These are phyloP conservation scores for Retiboletus flavoniger DNA, from an alignment of 1,284 basidiomycete species.

Conservation along the genomic window DNA sequence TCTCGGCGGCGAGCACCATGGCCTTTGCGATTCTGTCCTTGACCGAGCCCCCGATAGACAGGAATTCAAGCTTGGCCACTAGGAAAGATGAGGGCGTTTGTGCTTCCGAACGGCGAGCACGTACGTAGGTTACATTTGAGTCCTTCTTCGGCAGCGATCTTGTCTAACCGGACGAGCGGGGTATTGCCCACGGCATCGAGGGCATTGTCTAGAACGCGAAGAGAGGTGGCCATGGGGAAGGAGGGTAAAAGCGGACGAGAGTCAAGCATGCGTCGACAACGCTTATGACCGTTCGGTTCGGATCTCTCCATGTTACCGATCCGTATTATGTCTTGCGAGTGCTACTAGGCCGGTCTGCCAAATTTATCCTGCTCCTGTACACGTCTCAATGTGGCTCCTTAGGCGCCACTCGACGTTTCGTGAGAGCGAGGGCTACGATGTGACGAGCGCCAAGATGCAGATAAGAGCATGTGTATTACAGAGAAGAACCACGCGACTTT, in stretches of 20 bases:
- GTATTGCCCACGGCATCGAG: conserved; percentile 89
- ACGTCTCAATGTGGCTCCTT: no score
- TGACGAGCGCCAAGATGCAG: background rate
- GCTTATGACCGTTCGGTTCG: conserved; percentile 20
- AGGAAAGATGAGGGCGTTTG: background rate
- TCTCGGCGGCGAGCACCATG: conserved; percentile 95
- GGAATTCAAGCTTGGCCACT: conserved; percentile 92
- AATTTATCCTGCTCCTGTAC: no score
- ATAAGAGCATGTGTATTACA: background rate
- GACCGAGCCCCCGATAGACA: conserved; percentile 90
- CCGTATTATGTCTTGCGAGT: background rate
- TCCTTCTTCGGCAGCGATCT: conserved; percentile 71
- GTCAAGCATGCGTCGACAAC: no score
- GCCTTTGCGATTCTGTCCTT: conserved; percentile 96
- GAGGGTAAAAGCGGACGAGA: background rate
- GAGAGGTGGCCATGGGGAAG: conserved; percentile 16
- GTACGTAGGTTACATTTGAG: conserved; percentile 88
- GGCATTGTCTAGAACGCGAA: conserved; percentile 68
- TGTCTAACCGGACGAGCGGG: conserved; percentile 85
- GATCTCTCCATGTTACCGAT: conserved; percentile 13
- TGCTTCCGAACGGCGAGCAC: conserved; percentile 28
- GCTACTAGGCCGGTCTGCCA: no score
- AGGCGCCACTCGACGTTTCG: no score
- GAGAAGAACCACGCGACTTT: background rate
- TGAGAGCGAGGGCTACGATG: background rate